phyloP scores from a whole-genome alignment of 176 grass and related monocot species.

The Ampelocalamus luodianensis region DNA sequence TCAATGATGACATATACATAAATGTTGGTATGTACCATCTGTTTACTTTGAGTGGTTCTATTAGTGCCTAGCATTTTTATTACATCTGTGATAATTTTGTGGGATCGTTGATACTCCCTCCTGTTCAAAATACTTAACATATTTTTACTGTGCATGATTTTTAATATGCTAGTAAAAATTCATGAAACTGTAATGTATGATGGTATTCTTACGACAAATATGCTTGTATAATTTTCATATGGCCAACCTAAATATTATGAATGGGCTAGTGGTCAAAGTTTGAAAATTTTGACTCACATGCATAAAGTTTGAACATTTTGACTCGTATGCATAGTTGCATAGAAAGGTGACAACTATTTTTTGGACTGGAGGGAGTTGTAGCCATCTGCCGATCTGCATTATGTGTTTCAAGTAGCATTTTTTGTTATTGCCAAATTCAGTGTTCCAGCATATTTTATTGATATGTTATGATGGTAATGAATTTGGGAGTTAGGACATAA shows the following conservation, averaged over 20 bases:
- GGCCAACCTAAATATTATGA: conserved; percentile 10
- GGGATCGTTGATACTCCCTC: conserved; percentile 4
- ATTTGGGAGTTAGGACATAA: conserved; percentile 5
- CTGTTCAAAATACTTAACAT: conserved; percentile 10
- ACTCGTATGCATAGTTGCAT: not conserved
- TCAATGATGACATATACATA: conserved; percentile 98
- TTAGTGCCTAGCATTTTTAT: conserved; percentile 8
- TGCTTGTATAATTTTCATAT: not conserved
- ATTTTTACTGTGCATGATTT: not conserved
- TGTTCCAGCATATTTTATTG: not conserved
- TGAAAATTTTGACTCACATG: not conserved
- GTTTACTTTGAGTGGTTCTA: not conserved
- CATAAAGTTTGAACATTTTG: not conserved
- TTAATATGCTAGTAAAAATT: conserved; percentile 33
- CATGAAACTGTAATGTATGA: not conserved
- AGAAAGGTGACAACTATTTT: conserved; percentile 12
- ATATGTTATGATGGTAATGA: conserved; percentile 23
- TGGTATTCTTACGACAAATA: not conserved
- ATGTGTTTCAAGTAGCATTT: conserved; percentile 1
- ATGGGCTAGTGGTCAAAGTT: not conserved
- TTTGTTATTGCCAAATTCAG: conserved; percentile 7
- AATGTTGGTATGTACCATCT: conserved; percentile 80
- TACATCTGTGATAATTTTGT: conserved; percentile 26
- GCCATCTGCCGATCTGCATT: not conserved
- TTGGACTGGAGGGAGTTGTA: conserved; percentile 1